Evolutionary conservation across 2,329 filamentous ascomycete species (phyloP).

Genomic region (Fusarium camptoceras): DNA sequence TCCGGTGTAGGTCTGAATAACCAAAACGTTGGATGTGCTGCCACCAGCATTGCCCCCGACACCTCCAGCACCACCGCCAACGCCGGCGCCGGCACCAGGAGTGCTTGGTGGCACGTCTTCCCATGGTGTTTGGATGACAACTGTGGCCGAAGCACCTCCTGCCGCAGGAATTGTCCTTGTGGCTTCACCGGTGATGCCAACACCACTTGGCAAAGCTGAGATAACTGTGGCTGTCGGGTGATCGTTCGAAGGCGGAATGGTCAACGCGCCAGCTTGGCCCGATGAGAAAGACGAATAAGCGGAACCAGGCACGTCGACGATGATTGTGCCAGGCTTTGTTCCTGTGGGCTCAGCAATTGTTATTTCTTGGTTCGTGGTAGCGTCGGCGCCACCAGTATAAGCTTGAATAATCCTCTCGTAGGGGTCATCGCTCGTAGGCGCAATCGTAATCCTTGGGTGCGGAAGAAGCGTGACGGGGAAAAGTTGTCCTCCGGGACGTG

Average conservation of each 20-base stretch:
- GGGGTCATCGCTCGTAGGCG: conserved; percentile 27
- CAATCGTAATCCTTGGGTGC: conserved; percentile 34
- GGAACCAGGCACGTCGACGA: conserved; percentile 31
- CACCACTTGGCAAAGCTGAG: conserved; percentile 27
- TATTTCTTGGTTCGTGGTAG: conserved; percentile 30
- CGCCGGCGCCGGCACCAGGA: neutral
- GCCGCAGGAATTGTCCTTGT: conserved; percentile 31
- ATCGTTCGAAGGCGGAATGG: conserved; percentile 30
- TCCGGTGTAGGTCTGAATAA: conserved; percentile 36
- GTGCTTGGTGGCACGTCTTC: conserved; percentile 31
- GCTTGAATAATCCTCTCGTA: conserved; percentile 35
- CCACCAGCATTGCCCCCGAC: neutral
- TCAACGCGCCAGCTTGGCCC: conserved; percentile 31
- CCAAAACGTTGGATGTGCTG: conserved; percentile 22
- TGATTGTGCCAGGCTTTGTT: conserved; percentile 31
- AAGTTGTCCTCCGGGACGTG: conserved; percentile 13
- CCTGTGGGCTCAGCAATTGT: conserved; percentile 33
- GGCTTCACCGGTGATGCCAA: conserved; percentile 12
- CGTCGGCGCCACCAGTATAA: conserved; percentile 30
- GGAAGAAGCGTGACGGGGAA: conserved; percentile 29
- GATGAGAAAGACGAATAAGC: conserved; percentile 31
- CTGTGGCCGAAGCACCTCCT: conserved; percentile 29
- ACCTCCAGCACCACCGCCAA: neutral
- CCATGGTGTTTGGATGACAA: conserved; percentile 39
- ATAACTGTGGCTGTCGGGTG: conserved; percentile 33